A percentile compares a stretch with the other conserved stretches of the same genome.
Evolutionary conservation across 2,329 filamentous ascomycete species (phyloP).

Genomic region (Exophiala xenobiotica): DNA sequence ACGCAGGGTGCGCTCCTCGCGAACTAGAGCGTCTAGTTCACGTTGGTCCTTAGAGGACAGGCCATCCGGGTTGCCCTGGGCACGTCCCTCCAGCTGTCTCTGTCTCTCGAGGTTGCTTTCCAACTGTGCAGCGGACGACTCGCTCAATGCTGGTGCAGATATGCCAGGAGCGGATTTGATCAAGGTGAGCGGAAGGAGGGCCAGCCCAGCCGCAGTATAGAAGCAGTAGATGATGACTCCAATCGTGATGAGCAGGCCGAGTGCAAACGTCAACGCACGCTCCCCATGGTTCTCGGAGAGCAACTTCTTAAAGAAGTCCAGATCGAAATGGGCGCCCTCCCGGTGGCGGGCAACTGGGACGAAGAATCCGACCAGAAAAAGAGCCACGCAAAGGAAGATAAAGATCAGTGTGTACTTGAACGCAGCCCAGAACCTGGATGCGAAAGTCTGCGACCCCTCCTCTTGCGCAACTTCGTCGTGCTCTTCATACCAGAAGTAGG

Average conservation of each 20-base stretch:
- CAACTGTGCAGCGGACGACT: slow-evolving; percentile 74
- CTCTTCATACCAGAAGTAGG: slow-evolving; percentile 98
- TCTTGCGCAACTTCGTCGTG: slow-evolving; percentile 89
- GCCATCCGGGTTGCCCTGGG: slow-evolving; percentile 69
- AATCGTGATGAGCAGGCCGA: slow-evolving; percentile 83
- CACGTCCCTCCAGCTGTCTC: slow-evolving; percentile 83
- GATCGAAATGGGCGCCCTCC: slow-evolving; percentile 67
- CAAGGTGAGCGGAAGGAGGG: slow-evolving; percentile 81
- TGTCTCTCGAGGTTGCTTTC: slow-evolving; percentile 89
- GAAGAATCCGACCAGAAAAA: slow-evolving; percentile 94
- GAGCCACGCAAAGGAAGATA: slow-evolving; percentile 67
- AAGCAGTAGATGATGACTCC: slow-evolving; percentile 83
- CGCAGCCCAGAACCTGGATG: slow-evolving; percentile 74
- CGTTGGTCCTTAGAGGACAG: slow-evolving; percentile 82
- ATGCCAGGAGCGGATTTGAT: slow-evolving; percentile 89
- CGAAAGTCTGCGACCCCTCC: slow-evolving; percentile 69
- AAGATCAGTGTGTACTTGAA: slow-evolving; percentile 89
- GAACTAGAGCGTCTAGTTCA: slow-evolving; percentile 80
- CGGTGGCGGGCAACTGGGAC: slow-evolving; percentile 73
- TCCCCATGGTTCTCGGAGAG: slow-evolving; percentile 82
- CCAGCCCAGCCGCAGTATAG: slow-evolving; percentile 86
- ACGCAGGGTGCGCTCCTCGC: slow-evolving; percentile 89
- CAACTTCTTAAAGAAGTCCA: slow-evolving; percentile 91
- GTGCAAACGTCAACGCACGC: slow-evolving; percentile 82
- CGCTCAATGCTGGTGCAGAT: slow-evolving; percentile 75